Conservation (phyloP, 257 asterid species). For the Ligustrum vulgare region DNA sequence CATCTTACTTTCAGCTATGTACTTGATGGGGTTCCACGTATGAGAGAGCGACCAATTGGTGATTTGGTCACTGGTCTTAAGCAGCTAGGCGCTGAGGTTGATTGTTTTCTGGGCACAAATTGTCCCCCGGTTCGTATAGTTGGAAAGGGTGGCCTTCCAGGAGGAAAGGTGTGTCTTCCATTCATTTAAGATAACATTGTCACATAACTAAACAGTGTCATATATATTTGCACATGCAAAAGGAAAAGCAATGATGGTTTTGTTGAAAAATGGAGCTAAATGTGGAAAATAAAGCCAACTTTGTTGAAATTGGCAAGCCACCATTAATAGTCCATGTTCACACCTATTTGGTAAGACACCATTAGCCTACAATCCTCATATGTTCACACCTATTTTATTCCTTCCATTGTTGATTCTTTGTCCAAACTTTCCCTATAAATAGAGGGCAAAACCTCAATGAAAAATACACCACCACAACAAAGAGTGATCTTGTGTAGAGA, state of each 20-base stretch:
- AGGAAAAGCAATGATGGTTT: background rate
- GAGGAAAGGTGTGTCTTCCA: constrained; percentile 67
- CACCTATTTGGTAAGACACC: no score
- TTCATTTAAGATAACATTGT: constrained; percentile 14
- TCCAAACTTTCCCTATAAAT: no score
- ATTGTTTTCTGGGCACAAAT: constrained; percentile 80
- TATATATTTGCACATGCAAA: background rate
- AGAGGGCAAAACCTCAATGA: no score
- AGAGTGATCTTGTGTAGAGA: no score
- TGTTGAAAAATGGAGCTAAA: no score
- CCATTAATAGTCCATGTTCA: no score
- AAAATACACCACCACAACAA: no score
- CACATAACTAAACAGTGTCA: background rate
- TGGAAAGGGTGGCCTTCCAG: constrained; percentile 98
- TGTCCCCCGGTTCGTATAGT: constrained; percentile 94
- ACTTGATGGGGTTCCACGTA: constrained; percentile 98
- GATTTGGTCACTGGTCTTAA: constrained; percentile 91
- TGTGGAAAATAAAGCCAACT: no score
- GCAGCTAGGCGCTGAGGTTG: constrained; percentile 96
- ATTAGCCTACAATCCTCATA: no score
- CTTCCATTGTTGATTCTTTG: no score
- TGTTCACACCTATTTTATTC: no score
- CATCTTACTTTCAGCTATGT: constrained; percentile 62
- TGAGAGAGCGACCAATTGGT: constrained; percentile 99
- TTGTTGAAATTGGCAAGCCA: no score